Percentiles rank a stretch among this genome's conserved stretches.
phyloP scores from a whole-genome alignment of 2,329 filamentous ascomycete genomes.

The Juglanconis juglandina region DNA sequence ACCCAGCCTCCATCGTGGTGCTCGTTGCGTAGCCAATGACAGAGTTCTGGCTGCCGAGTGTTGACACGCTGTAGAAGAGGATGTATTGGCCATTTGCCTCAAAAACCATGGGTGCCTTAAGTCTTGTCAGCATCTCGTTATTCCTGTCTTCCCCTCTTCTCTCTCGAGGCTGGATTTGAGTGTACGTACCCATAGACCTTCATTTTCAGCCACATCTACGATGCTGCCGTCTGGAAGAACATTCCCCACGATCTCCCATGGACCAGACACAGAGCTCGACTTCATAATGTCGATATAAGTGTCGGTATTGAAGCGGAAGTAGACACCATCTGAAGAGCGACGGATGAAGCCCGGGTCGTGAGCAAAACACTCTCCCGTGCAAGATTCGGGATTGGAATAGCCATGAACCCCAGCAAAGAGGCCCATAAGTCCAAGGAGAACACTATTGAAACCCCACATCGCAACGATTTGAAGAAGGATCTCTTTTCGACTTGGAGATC shows the following conservation, averaged over 20 bases:
- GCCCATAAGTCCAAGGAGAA: not conserved
- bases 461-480: not conserved
- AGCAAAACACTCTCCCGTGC: constrained; percentile 28
- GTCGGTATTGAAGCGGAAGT: constrained; percentile 36
- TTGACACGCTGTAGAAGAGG: constrained; percentile 63
- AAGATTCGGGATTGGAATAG: constrained; percentile 31
- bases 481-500: not conserved
- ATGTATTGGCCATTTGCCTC: constrained; percentile 57
- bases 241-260: constrained; percentile 13
- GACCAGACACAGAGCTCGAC: constrained; percentile 4
- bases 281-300: constrained; percentile 34
- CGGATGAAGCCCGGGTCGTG: constrained; percentile 16
- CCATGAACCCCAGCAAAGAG: not conserved
- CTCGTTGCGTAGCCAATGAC: constrained; percentile 56
- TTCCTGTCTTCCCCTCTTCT: not conserved
- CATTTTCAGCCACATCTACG: constrained; percentile 2
- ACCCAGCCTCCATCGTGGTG: constrained; percentile 28
- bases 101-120: constrained; percentile 60
- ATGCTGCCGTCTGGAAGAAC: constrained; percentile 11
- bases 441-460: not conserved
- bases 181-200: constrained; percentile 11
- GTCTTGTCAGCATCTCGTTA: not conserved
- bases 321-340: constrained; percentile 15
- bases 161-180: not conserved
- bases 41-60: constrained; percentile 58